Conservation (phyloP, 2,329 filamentous ascomycete species). For the Fusarium pininemorale region DNA sequence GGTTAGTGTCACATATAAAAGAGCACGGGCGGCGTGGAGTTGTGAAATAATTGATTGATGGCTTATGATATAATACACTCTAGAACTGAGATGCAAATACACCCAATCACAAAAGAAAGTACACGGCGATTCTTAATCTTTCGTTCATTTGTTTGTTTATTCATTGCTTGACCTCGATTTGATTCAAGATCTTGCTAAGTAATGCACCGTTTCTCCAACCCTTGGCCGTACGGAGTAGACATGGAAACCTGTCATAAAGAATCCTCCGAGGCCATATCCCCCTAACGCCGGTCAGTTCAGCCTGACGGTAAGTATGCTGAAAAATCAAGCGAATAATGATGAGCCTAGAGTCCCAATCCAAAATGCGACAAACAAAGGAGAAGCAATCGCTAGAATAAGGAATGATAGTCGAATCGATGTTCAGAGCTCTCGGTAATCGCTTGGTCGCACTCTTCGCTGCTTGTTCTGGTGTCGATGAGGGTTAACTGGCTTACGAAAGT, state of each 20-base stretch:
- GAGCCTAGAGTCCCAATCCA: constrained; percentile 23
- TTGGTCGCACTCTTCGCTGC: constrained; percentile 81
- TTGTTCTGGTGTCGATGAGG: constrained; percentile 88
- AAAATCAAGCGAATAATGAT: constrained; percentile 11
- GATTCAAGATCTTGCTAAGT: constrained; percentile 8
- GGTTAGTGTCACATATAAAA: constrained; percentile 7
- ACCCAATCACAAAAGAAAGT: constrained; percentile 30
- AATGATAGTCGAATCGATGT: constrained; percentile 5
- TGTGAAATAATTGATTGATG: constrained; percentile 20
- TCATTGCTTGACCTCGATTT: constrained; percentile 22
- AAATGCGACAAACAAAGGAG: constrained; percentile 4
- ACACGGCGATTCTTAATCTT: constrained; percentile 10
- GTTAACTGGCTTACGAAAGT: constrained; percentile 96
- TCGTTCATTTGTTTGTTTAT: constrained; percentile 18
- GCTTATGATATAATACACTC: constrained; percentile 28
- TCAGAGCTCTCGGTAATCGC: constrained; percentile 88
- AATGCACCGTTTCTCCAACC: neutral
- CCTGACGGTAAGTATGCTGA: constrained; percentile 26
- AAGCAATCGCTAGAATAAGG: constrained; percentile 20
- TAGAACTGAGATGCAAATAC: neutral
- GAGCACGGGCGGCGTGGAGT: constrained; percentile 27
- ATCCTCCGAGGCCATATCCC: neutral
- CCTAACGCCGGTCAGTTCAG: constrained; percentile 35
- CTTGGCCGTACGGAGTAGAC: constrained; percentile 7
- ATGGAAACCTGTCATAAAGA: constrained; percentile 16